Conservation (phyloP, 2,329 filamentous ascomycete genomes). For the Colletotrichum plurivorum region DNA sequence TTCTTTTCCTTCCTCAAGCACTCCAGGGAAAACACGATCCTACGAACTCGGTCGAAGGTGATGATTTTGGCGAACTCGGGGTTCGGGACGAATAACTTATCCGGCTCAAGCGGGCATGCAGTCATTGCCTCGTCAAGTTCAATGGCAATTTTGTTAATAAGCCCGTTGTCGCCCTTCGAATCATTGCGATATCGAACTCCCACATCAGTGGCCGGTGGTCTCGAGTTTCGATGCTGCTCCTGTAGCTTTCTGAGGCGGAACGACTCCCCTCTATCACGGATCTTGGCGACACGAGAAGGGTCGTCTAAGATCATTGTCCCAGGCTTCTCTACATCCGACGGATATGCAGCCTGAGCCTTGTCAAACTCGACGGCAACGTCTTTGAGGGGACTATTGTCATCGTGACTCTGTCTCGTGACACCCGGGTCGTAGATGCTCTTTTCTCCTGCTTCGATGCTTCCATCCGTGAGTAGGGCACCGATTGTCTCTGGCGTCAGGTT, state of each 20-base stretch:
- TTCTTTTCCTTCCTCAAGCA: background rate
- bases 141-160: background rate
- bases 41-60: background rate
- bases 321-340: too few species aligned
- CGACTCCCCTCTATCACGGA: slow-evolving; percentile 9
- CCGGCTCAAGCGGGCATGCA: background rate
- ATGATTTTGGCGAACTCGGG: background rate
- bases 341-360: too few species aligned
- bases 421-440: too few species aligned
- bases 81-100: slow-evolving; percentile 8
- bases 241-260: background rate
- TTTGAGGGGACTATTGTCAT: too few species aligned
- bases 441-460: too few species aligned
- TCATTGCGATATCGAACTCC: background rate
- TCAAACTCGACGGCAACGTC: too few species aligned
- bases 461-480: too few species aligned
- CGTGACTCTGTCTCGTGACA: too few species aligned
- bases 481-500: too few species aligned
- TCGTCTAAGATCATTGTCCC: slow-evolving; percentile 20
- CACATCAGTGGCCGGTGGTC: too few species aligned
- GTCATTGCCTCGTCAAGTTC: slow-evolving; percentile 14
- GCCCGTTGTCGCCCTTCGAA: background rate
- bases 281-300: background rate
- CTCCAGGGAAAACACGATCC: background rate
- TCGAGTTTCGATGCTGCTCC: background rate